Evolutionary conservation across 23 red algal genomes (phyloP).

Genomic region (Chondrus crispus): DNA sequence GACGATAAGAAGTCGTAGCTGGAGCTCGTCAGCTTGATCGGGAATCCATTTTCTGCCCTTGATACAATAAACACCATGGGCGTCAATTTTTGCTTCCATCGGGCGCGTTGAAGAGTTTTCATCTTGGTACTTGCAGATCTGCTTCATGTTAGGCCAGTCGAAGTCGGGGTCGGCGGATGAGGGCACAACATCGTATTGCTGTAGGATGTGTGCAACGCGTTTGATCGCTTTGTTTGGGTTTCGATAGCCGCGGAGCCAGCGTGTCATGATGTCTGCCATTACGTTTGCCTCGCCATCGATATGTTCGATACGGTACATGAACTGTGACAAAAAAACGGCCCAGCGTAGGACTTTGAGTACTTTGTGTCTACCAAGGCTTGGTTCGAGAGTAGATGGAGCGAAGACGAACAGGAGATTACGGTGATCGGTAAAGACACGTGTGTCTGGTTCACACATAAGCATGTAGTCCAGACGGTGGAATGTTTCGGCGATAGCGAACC

Average conservation of each 20-base stretch:
- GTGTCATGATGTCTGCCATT: slow-evolving; percentile 34
- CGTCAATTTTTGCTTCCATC: not conserved
- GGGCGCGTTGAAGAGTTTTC: not conserved
- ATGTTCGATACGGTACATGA: slow-evolving; percentile 13
- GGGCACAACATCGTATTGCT: not conserved
- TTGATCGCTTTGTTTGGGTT: not conserved
- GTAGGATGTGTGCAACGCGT: not conserved
- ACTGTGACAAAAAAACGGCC: slow-evolving; percentile 27
- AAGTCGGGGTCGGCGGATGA: not conserved
- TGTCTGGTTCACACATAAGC: not conserved
- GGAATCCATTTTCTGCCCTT: slow-evolving; percentile 14
- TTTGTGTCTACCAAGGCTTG: not conserved
- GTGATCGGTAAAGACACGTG: slow-evolving; percentile 18
- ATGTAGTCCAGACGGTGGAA: slow-evolving; percentile 6
- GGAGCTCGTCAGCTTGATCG: not conserved
- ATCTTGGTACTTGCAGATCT: not conserved
- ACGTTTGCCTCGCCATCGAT: not conserved
- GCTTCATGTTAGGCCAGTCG: not conserved
- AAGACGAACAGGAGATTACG: slow-evolving; percentile 30
- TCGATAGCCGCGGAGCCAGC: slow-evolving; percentile 1
- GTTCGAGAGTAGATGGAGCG: not conserved
- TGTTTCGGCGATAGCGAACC: slow-evolving; percentile 1
- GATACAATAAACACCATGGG: not conserved
- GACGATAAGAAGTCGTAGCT: not conserved
- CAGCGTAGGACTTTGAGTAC: slow-evolving; percentile 27